Evolutionary conservation across 805 yeast genomes (phyloP), one percentile per base, ranked within the genome.

Genomic region (Millerago galiae): DNA sequence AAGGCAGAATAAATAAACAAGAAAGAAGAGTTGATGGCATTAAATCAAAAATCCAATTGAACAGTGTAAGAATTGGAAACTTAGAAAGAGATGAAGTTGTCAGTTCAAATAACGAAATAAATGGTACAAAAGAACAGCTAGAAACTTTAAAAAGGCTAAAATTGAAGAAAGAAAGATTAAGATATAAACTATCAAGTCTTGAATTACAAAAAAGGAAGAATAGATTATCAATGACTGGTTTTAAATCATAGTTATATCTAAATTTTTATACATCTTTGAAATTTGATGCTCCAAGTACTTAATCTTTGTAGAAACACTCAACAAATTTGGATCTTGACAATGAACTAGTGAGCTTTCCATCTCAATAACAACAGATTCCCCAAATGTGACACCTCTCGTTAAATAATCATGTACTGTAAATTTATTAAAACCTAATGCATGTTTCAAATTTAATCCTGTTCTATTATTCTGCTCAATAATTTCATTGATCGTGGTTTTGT

Each of bases 281-380:
- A 52, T 48, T 14, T 49, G 35, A 38, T 50, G 59, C 37, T 82
- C 86, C 33, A 83, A 60, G 35, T 81, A 74, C 42, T 73, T 82
- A 46, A 83, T 63, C 53, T 83, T 83, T 5, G 83, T 73, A 48
- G 77, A 71, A 2, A 81, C 72, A 38, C 83, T 75, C 31, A 82
- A 66, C 41, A 83, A 58, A 8, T 76, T 69, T 3, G 90, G 90
- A 52, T 83, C 91, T 18, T 83, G 79, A 4, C 82, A 73, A 24
- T 77, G 70, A 4, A 80, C 78, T 45, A 77, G 78, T 17, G 79
- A 62, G 43, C 76, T 78, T 45, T 75, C 81, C 46, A 66, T 62
- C 21, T 81, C 78, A 54, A 77, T 76, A 21, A 81, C 89, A 35
- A 81, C 87, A 49, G 64, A 67, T 34, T 67, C 65, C 44, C 74